Conservation (phyloP, 2,329 filamentous ascomycete genomes). For the Claviceps maximensis region DNA sequence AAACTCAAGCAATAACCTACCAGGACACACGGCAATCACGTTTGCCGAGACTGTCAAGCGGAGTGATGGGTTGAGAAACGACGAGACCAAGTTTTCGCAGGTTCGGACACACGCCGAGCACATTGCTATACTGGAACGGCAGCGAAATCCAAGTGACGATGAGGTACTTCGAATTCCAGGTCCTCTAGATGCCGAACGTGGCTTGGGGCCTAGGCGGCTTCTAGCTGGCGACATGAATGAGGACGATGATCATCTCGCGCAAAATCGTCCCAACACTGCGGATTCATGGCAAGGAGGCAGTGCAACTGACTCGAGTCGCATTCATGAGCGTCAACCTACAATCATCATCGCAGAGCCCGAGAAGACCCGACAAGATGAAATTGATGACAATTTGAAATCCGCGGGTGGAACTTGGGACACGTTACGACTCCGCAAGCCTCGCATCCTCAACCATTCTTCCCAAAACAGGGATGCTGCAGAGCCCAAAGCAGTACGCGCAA, state of each 20-base stretch:
- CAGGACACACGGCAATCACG: slow-evolving; percentile 34
- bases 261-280: slow-evolving; percentile 12
- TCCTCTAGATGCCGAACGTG: slow-evolving; percentile 77
- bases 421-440: slow-evolving; percentile 31
- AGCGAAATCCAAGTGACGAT: slow-evolving; percentile 61
- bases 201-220: slow-evolving; percentile 51
- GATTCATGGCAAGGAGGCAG: slow-evolving; percentile 15
- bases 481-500: slow-evolving; percentile 12
- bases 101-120: slow-evolving; percentile 57
- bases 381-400: slow-evolving; percentile 30
- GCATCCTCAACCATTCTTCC: slow-evolving; percentile 22
- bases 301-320: slow-evolving; percentile 10
- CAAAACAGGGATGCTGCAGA: slow-evolving; percentile 24
- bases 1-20: not conserved
- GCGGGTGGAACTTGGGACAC: slow-evolving; percentile 25
- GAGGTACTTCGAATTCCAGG: slow-evolving; percentile 79
- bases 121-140: slow-evolving; percentile 77
- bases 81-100: slow-evolving; percentile 32
- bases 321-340: slow-evolving; percentile 33
- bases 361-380: slow-evolving; percentile 20
- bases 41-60: slow-evolving; percentile 55
- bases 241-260: slow-evolving; percentile 18
- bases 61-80: slow-evolving; percentile 41
- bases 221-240: slow-evolving; percentile 26
- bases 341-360: slow-evolving; percentile 57